These are phyloP conservation scores for Acacia confusa DNA, from an alignment of 306 rosid genomes.

Conservation along the genomic window DNA sequence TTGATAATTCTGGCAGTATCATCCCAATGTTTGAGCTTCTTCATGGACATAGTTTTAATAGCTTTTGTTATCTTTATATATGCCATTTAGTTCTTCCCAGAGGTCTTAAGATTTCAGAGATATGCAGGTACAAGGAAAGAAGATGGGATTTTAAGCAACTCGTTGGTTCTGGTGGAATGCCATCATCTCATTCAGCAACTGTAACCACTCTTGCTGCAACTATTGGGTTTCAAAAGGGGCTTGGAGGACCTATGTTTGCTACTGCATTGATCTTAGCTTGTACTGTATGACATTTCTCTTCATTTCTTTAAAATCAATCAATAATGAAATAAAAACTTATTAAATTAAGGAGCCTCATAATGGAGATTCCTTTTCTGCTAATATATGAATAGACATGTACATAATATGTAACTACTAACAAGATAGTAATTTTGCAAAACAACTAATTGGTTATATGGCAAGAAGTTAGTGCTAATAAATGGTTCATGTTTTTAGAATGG, in stretches of 20 bases:
- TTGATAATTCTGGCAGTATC: neutral
- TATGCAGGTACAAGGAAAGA: conserved; percentile 82
- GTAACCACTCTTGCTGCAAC: conserved; percentile 90
- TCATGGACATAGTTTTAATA: neutral
- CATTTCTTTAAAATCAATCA: conserved; percentile 1
- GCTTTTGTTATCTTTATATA: neutral
- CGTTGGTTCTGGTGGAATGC: conserved; percentile 98
- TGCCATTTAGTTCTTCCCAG: conserved; percentile 29
- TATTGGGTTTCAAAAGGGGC: conserved; percentile 89
- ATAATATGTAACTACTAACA: neutral
- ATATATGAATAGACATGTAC: neutral
- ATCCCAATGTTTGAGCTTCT: neutral
- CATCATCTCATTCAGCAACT: conserved; percentile 96
- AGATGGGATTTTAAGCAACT: conserved; percentile 90
- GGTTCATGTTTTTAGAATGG: conserved; percentile 10
- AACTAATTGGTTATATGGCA: neutral
- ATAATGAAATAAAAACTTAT: neutral
- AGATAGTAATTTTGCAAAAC: neutral
- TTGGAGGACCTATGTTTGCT: conserved; percentile 81
- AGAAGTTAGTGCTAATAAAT: conserved; percentile 25
- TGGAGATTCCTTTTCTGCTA: neutral
- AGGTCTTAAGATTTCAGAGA: conserved; percentile 44
- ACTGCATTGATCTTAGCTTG: conserved; percentile 76
- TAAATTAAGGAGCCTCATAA: neutral
- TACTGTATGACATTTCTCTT: conserved; percentile 56